Base-by-base conservation (phyloP, 1,284 basidiomycete genomes). In the Cryptococcus amylolentus region DNA sequence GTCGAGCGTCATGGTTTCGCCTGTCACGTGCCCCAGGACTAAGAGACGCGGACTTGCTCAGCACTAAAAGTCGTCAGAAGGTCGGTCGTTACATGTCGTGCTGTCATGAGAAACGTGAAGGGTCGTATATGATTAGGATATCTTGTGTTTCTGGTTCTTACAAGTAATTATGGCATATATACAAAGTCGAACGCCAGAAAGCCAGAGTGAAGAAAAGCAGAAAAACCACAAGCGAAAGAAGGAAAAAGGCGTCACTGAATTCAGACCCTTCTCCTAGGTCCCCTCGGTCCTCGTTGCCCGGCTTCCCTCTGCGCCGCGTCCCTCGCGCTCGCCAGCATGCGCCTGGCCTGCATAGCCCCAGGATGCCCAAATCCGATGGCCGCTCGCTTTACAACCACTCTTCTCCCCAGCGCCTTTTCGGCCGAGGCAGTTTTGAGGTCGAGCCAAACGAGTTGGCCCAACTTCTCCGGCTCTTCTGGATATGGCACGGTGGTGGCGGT, bases 1-100 rank as follows among this genome's bases (percentile, higher is more conserved):
- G 87, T 67, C 81, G 86, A 54, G 91, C 89, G 78, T 86, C 0
- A 80, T 95, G 51, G 84, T 79, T 52, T 82, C 28, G 5, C 28
- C 28, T 9, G 80, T 93, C 6, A 81, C 83, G 60, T 94, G 92
- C 77, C 91, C 91, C 1, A 88, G 87, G 69, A 68, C 67, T 31
- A 74, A 72, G 61, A 67, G 67, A 38, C 63, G 76, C 45, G 75
- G 71, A 0, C 74, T 73, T 12, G 69, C 69, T 23, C 77, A 75
- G 67, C 68, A 72, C 56, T 76, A 27, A n/a, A n/a, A n/a, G n/a
- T 10, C 46, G 18, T n/a, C n/a, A 26, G 46, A 47, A 28, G 18
- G 31, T n/a, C n/a, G 12, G 18, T 14, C 20, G 46, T 47, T 16
- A 12, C 41, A 42, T 16, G 41, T n/a, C 41, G 41, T 42, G 20